Percentiles rank a stretch among this genome's conserved stretches.
phyloP scores from a whole-genome alignment of 2,329 filamentous ascomycete species.

The Thelonectria discophora region DNA sequence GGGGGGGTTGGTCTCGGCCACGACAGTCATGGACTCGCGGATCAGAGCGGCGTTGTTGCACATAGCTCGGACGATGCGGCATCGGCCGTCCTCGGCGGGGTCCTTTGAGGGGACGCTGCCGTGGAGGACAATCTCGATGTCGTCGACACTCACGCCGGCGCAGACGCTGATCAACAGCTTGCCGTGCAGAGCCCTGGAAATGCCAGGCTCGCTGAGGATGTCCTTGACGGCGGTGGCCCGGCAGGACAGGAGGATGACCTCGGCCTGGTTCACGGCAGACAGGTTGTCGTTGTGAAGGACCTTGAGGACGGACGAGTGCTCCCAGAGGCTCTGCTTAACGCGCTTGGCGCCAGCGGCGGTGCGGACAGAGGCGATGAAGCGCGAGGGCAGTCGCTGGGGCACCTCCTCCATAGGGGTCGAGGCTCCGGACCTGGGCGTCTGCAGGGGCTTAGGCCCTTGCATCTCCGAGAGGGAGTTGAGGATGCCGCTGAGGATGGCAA shows the following conservation, averaged over 20 bases:
- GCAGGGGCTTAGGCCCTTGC: conserved; percentile 56
- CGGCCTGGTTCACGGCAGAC: conserved; percentile 69
- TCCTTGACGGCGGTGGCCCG: conserved; percentile 79
- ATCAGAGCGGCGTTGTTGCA: conserved; percentile 85
- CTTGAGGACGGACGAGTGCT: conserved; percentile 69
- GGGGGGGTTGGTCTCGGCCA: conserved; percentile 69
- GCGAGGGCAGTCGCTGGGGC: conserved; percentile 70
- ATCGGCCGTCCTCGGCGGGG: conserved; percentile 58
- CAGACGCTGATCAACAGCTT: conserved; percentile 86
- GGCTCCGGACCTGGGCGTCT: conserved; percentile 52
- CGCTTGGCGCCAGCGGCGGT: conserved; percentile 73
- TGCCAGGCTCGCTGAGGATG: conserved; percentile 72
- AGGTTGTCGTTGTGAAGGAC: conserved; percentile 79
- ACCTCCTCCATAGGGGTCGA: conserved; percentile 58
- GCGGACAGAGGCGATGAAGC: conserved; percentile 84
- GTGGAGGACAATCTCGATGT: conserved; percentile 73
- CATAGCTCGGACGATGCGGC: conserved; percentile 79
- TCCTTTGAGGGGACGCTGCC: conserved; percentile 59
- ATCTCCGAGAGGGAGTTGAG: conserved; percentile 71
- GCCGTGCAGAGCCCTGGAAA: conserved; percentile 76
- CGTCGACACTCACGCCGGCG: conserved; percentile 75
- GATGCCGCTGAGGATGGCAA: conserved; percentile 83
- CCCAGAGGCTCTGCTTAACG: conserved; percentile 71
- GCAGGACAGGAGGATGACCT: conserved; percentile 81
- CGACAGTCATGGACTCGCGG: conserved; percentile 83